A percentile compares a stretch with the other conserved stretches of the same genome.
These are phyloP conservation scores for Camptophora hylomeconis DNA, from an alignment of 2,329 filamentous ascomycete genomes.

Conservation along the genomic window DNA sequence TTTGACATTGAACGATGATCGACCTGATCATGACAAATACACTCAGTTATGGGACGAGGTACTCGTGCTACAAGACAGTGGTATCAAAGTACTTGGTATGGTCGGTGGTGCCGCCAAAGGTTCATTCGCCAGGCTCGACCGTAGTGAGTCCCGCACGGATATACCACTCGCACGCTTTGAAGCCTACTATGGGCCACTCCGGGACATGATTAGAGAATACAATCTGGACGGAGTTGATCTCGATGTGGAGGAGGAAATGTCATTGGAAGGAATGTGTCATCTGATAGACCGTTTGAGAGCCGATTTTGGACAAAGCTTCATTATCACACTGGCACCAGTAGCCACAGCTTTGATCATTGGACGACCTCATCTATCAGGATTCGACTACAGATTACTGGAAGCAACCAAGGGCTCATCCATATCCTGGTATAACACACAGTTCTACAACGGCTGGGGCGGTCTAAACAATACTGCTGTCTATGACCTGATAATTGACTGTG, in stretches of 20 bases:
- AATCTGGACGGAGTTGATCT: conserved; percentile 60
- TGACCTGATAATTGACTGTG: conserved; percentile 33
- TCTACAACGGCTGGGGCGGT: conserved; percentile 83
- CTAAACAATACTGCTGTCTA: conserved; percentile 37
- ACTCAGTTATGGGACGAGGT: conserved; percentile 68
- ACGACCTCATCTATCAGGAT: conserved; percentile 58
- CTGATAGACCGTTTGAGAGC: conserved; percentile 53
- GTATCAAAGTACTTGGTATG: conserved; percentile 75
- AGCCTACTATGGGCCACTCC: conserved; percentile 56
- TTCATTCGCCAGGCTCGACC: conserved; percentile 50
- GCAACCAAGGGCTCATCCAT: conserved; percentile 52
- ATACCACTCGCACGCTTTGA: conserved; percentile 47
- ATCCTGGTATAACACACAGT: conserved; percentile 80
- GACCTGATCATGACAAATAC: conserved; percentile 54
- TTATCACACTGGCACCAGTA: conserved; percentile 72
- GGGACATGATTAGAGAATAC: conserved; percentile 48
- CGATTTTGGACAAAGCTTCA: conserved; percentile 42
- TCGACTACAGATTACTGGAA: conserved; percentile 66
- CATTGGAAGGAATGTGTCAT: conserved; percentile 50
- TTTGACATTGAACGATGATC: conserved; percentile 70
- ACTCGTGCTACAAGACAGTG: conserved; percentile 54
- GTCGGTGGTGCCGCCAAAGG: conserved; percentile 73
- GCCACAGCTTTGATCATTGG: conserved; percentile 55
- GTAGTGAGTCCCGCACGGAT: conserved; percentile 29
- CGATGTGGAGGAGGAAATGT: conserved; percentile 67